Evolutionary conservation across 306 rosid species (phyloP), one percentile per base, ranked within the genome.

Genomic region (Fagus sylvatica): DNA sequence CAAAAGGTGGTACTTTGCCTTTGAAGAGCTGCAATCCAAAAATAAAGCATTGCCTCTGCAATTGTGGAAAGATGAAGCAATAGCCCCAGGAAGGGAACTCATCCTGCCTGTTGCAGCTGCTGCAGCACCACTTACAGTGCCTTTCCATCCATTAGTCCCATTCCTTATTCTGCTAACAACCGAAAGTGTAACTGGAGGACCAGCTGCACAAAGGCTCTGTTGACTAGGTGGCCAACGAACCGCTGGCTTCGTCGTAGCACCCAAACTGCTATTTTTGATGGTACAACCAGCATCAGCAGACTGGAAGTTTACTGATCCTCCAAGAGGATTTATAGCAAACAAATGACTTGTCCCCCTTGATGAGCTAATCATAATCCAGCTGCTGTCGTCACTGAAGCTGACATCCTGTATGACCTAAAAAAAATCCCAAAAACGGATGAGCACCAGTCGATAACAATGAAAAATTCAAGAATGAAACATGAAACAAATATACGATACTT

Each of bases 351-450:
- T 96, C 64, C 99, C 99, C 87, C 98, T 87, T 53, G 97, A 96
- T 72, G 99, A 96, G 83, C 98, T 93, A 77, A 96, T 90, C 97
- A 96, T 87, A 82, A 96, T 91, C 99, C 99, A 96, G 87, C 86
- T 93, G 90, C 99, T 96, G 87, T 93, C 99, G 22, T 83, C 80
- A 72, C 99, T 93, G 78, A 96, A 96, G 87, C 96, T 96, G 43
- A 96, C 91, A 81, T 96, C 98, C 83, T 91, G 98, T 82, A 96
- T 96, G 76, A 93, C 93, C 99, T 96, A 91, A 77, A 71, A 80
- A 78, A 37, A 40, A 1, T 17, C 79, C 61, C 53, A 40, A 37
- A 62, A 79, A 55, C 74, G 76, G 41, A 78, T 48, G 81, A 53
- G 40, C 8, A 13, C 34, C 6, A 32, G 37, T 60, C 75, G 19